phyloP scores from a whole-genome alignment of 495 filamentous ascomycete species.

The Podospora pseudocomata region DNA sequence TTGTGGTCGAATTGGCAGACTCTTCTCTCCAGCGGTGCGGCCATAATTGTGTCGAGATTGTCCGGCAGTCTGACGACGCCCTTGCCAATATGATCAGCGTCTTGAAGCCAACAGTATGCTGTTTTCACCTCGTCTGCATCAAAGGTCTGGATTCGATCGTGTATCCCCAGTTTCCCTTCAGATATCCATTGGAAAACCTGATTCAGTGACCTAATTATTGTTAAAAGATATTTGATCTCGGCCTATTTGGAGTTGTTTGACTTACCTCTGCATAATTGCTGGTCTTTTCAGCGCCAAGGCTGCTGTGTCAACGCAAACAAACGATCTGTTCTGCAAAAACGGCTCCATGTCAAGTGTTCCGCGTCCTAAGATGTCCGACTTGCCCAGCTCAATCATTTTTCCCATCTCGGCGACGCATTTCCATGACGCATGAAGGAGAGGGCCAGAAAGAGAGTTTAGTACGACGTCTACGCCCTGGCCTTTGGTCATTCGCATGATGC shows the following conservation, averaged over 20 bases:
- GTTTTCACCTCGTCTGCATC: neutral
- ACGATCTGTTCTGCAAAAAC: conserved; percentile 32
- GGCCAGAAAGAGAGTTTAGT: conserved; percentile 55
- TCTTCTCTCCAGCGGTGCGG: neutral
- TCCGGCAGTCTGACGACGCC: neutral
- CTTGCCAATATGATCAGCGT: conserved; percentile 3
- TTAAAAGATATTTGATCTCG: neutral
- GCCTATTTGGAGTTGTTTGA: neutral
- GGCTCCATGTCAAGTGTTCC: conserved; percentile 36
- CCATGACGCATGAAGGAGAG: conserved; percentile 49
- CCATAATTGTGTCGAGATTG: neutral
- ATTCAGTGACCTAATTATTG: conserved; percentile 11
- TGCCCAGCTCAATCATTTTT: conserved; percentile 54
- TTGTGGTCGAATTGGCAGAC: conserved; percentile 28
- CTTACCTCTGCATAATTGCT: conserved; percentile 26
- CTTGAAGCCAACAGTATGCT: neutral
- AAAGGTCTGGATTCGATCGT: neutral
- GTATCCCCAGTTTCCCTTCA: neutral
- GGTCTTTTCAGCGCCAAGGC: neutral
- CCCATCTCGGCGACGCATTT: conserved; percentile 51
- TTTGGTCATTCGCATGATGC: conserved; percentile 43
- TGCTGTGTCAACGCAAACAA: conserved; percentile 20
- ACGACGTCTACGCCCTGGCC: conserved; percentile 54
- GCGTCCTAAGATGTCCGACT: conserved; percentile 34
- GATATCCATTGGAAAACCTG: conserved; percentile 12